A percentile compares a stretch with the other conserved stretches of the same genome.
These are phyloP conservation scores for Podosphaera aphanis DNA, from an alignment of 2,329 filamentous ascomycete species.

Conservation along the genomic window DNA sequence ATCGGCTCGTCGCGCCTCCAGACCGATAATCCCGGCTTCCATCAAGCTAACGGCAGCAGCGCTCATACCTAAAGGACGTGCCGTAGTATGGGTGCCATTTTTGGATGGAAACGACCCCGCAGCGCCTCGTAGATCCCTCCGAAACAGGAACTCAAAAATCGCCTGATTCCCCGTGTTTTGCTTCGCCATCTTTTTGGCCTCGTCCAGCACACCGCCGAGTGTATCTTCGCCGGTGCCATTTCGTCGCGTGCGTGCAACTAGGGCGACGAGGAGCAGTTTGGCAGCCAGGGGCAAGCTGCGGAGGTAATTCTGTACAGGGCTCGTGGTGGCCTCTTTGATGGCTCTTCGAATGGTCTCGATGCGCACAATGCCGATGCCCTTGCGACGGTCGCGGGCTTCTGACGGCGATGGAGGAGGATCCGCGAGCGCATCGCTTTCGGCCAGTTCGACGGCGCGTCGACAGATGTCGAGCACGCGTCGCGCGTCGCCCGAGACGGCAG, in stretches of 20 bases:
- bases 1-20: conserved; percentile 63
- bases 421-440: conserved; percentile 42
- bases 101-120: too few relatives aligned
- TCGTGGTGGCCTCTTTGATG: conserved; percentile 85
- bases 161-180: conserved; percentile 31
- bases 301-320: conserved; percentile 73
- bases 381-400: conserved; percentile 23
- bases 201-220: conserved; percentile 72
- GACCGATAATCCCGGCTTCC: conserved; percentile 65
- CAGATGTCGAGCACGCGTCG: conserved; percentile 86
- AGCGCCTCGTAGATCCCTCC: conserved; percentile 1
- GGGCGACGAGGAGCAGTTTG: conserved; percentile 66
- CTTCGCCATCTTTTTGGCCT: conserved; percentile 46
- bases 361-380: conserved; percentile 38
- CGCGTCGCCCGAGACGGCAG: conserved; percentile 85
- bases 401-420: conserved; percentile 33
- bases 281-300: conserved; percentile 57
- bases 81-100: conserved; percentile 6
- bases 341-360: conserved; percentile 85
- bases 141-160: conserved; percentile 33
- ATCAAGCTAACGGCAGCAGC: conserved; percentile 60
- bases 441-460: conserved; percentile 79
- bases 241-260: conserved; percentile 55
- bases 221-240: conserved; percentile 74
- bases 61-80: conserved; percentile 36